phyloP scores from a whole-genome alignment of 257 asterid genomes.

The Scutellaria minor region DNA sequence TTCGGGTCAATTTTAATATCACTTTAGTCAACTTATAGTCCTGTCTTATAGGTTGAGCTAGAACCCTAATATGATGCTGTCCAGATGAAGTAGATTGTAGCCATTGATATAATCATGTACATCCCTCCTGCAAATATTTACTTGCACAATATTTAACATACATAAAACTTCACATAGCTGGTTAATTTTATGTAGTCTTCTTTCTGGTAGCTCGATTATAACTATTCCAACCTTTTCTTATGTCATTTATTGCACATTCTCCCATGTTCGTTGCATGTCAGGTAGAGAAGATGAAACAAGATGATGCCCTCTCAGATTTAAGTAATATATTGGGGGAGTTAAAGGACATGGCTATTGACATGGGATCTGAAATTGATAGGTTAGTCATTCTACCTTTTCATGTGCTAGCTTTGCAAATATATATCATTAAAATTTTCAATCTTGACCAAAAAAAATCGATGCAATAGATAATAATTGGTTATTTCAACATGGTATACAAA shows the following conservation, averaged over 20 bases:
- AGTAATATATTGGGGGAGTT: constrained; percentile 74
- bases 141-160: not conserved
- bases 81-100: not conserved
- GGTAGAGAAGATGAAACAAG: constrained; percentile 78
- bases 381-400: constrained; percentile 31
- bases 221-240: not conserved
- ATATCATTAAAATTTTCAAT: not conserved
- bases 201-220: not conserved
- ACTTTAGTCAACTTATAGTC: not conserved
- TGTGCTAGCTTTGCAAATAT: not conserved
- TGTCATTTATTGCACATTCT: constrained; percentile 8
- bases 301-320: constrained; percentile 65
- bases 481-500: constrained; percentile 20
- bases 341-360: constrained; percentile 79
- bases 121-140: constrained; percentile 15
- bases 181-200: not conserved
- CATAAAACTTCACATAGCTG: constrained; percentile 2
- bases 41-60: not conserved
- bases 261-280: constrained; percentile 33
- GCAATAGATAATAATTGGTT: not conserved
- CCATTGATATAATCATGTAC: not conserved
- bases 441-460: not conserved
- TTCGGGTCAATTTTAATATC: not conserved
- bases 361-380: constrained; percentile 86
- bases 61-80: not conserved